Base-by-base conservation (phyloP, 306 rosid genomes). In the Canavalia gladiata region DNA sequence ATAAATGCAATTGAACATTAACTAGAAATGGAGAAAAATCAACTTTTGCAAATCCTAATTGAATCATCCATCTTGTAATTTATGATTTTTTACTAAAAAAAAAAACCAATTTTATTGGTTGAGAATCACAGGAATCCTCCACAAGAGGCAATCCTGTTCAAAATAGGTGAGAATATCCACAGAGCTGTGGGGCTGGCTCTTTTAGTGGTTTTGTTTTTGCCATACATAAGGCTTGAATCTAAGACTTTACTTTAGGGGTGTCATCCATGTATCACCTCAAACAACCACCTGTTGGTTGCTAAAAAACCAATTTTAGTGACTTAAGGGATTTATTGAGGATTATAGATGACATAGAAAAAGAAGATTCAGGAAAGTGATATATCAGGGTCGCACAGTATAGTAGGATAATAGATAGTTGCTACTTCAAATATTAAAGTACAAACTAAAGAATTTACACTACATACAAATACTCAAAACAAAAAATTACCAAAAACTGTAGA, bases 291-390 rank as follows among this genome's bases (percentile, higher is more conserved):
- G 13, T 39, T 37, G 49, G 47, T 64, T 31, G 11, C 28, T n/a
- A n/a, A 29, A 62, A 56, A 28, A 56, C 12, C 4, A 29, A 29
- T 8, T 57, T 30, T 13, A 7, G 4, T 37, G 41, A 37, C 41
- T 35, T 35, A 37, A 37, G 46, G 70, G 50, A 34, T 45, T 75
- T 39, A 67, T 56, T 74, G 66, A 60, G 76, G 60, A 18, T 67
- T n/a, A 37, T 55, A 39, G 79, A 57, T 74, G 54, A 57, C 29
- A 28, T 10, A 41, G 37, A 74, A 73, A 18, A 52, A 29, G 68
- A 34, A 60, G 71, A 60, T 25, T 46, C 8, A 33, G 7, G 80
- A 60, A 12, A 46, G 42, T 18, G 47, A 49, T 46, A 46, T 60
- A 60, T 3, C 3, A 6, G 49, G 46, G 8, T 75, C 28, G 34